Base-by-base conservation (phyloP, 2,329 filamentous ascomycete species). In the Stagonosporopsis cucurbitacearum region DNA sequence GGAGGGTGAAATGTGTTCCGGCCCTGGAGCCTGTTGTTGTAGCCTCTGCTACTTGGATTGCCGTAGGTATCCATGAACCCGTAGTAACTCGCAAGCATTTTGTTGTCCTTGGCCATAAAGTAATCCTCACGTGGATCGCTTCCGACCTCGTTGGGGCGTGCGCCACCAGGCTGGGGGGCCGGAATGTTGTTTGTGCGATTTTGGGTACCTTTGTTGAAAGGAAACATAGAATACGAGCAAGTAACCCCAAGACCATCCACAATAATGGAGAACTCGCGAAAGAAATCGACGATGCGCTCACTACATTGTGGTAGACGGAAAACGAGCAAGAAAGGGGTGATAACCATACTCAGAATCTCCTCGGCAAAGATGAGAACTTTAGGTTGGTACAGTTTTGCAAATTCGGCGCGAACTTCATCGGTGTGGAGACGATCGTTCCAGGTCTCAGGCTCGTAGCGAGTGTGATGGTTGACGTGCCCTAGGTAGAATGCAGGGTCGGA, bases 71-170 rank as follows among this genome's bases (percentile, higher is more conserved):
- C 92, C 56, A 97, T 81, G 74, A 99, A 99, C 2, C 93, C 92
- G 68, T 95, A 93, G 72, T 97, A 95, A 0, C 94, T 98, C 15
- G 92, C 91, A n/a, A 95, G 88, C 91, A 99, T 96, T 79, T 99
- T 99, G 60, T 93, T 91, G 69, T 99, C 93, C 71, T 97, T 97
- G 9, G 92, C 92, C 20, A 91, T 88, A 71, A 95, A 98, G 73
- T 98, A 98, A 65, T 97, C 93, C 56, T 95, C 91, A 11, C 95
- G 87, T 9, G 92, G 84, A 71, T 74, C 74, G 15, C 22, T n/a
- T 3, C 30, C 30, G 6, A 60, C 50, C 6, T 60, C 54, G 36
- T 92, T 89, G n/a, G 82, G 60, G 66, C 74, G 60, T 64, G 73
- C 57, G 56, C 70, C 66, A 6, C 68, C 70, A 26, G 62, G 66